Base-by-base conservation (phyloP, 2,329 filamentous ascomycete species). In the Xylariaceae sp. region DNA sequence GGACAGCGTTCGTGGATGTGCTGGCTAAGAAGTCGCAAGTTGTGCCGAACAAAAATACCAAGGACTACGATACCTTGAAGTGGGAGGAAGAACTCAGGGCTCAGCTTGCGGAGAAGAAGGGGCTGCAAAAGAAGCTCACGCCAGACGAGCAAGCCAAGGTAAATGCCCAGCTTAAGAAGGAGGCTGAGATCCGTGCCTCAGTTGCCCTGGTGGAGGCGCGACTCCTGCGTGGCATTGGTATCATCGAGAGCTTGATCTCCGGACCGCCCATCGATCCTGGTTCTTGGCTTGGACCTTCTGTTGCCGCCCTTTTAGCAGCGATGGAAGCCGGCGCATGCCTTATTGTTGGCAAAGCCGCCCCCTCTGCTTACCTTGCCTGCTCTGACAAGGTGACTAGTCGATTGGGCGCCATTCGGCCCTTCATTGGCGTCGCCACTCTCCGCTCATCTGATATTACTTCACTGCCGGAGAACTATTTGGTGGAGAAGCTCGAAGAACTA, bases 21-120 rank as follows among this genome's bases (percentile, higher is more conserved):
- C 81, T 99, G 4, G 90, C 88, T 39, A 92, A 90, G 71, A 96
- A 96, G 72, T 78, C 86, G 60, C 84, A 84, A 62, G 78, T 80
- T 44, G 77, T 88, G 1, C 86, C 91, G 2, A 88, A 92, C 75
- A 97, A 96, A 76, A 96, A 91, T 68, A 88, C 85, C 53, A 97
- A 96, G 73, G 94, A 97, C 72, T 96, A 97, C 68, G 91, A 99
- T 67, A 95, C 91, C 1, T 75, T 97, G 47, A 97, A 96, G 74
- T 99, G 95, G 94, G 94, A 99, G 74, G 89, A 93, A 72, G 94
- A 99, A 64, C 80, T 99, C 6, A 83, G 92, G 59, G 82, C 85
- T 45, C 91, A 97, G 68, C 76, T 99, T 47, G 92, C 92, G n/a
- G 82, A 90, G 71, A 99, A 97, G 78, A 96, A 93, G 73, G 93